These are phyloP conservation scores for Maudiozyma pseudohumilis DNA, from an alignment of 805 yeast species.

Conservation along the genomic window DNA sequence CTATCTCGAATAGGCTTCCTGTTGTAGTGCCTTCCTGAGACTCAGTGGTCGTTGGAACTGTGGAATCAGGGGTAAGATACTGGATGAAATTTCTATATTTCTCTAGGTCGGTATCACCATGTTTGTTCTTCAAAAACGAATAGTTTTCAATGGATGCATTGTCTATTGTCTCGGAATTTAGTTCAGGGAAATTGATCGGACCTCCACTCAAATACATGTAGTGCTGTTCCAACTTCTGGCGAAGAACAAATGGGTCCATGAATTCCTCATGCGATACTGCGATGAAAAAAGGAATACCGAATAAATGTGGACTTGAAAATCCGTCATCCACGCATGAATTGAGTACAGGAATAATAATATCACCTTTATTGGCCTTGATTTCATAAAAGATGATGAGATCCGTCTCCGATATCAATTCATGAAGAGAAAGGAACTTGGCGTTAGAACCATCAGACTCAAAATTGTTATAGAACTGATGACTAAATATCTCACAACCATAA, in stretches of 20 bases:
- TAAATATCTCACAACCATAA: conserved; percentile 53
- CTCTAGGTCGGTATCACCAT: conserved; percentile 16
- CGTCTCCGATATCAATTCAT: conserved; percentile 50
- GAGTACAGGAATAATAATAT: conserved; percentile 52
- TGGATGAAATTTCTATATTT: conserved; percentile 13
- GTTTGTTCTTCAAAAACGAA: conserved; percentile 24
- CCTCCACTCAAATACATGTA: conserved; percentile 41
- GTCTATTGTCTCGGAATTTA: conserved; percentile 2
- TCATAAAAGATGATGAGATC: conserved; percentile 67
- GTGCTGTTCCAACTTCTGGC: conserved; percentile 44
- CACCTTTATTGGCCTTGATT: conserved; percentile 32
- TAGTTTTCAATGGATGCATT: conserved; percentile 25
- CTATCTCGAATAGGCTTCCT: conserved; percentile 13
- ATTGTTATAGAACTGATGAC: conserved; percentile 56
- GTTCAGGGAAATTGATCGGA: conserved; percentile 18
- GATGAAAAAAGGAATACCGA: conserved; percentile 73
- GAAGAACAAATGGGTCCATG: conserved; percentile 46
- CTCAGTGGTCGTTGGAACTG: conserved; percentile 4
- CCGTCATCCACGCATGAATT: conserved; percentile 35
- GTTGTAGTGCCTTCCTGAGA: neutral
- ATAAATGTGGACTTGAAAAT: conserved; percentile 36
- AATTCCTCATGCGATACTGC: conserved; percentile 44
- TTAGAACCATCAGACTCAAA: conserved; percentile 52
- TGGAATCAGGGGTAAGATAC: conserved; percentile 10
- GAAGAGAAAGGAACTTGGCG: conserved; percentile 47